A percentile compares a stretch with the other conserved stretches of the same genome.
These are phyloP conservation scores for Zelonia costaricensis DNA, from an alignment of 208 protist species.

Conservation along the genomic window DNA sequence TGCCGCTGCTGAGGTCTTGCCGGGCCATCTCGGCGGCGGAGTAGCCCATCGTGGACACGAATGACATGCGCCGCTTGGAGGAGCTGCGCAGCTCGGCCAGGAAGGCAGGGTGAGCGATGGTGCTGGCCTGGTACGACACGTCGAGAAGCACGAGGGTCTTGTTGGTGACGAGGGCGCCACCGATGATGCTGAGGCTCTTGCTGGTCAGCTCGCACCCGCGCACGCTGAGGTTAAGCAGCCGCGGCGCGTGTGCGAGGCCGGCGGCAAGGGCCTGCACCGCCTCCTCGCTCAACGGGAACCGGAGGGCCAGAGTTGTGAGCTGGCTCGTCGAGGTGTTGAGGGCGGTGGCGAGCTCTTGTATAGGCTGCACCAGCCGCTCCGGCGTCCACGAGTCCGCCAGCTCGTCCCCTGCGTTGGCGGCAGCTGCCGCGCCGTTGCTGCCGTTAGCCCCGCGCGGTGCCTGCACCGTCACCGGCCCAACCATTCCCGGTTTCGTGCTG, in stretches of 20 bases:
- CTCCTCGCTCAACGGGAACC: slow-evolving; percentile 59
- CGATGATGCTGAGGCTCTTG: slow-evolving; percentile 36
- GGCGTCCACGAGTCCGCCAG: slow-evolving; percentile 15
- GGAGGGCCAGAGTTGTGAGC: slow-evolving; percentile 48
- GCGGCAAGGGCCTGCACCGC: slow-evolving; percentile 35
- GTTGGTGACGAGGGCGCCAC: slow-evolving; percentile 36
- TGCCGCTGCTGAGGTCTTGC: slow-evolving; percentile 16
- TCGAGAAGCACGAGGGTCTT: slow-evolving; percentile 45
- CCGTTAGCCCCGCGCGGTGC: slow-evolving; percentile 11
- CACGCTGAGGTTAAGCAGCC: slow-evolving; percentile 45
- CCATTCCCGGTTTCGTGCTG: slow-evolving; percentile 33
- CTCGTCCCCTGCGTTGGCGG: not conserved
- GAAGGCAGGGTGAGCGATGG: slow-evolving; percentile 45
- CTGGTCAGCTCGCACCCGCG: slow-evolving; percentile 52
- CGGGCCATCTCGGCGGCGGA: slow-evolving; percentile 14
- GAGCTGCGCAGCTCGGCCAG: slow-evolving; percentile 40
- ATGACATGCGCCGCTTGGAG: slow-evolving; percentile 27
- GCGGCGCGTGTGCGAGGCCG: slow-evolving; percentile 42
- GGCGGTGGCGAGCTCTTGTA: slow-evolving; percentile 32
- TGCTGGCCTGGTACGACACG: slow-evolving; percentile 53
- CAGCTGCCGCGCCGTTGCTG: not conserved
- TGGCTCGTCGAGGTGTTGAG: slow-evolving; percentile 27
- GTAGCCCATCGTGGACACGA: slow-evolving; percentile 8
- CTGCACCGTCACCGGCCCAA: slow-evolving; percentile 17
- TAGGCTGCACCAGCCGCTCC: slow-evolving; percentile 27